A percentile compares a stretch with the other conserved stretches of the same genome.
phyloP scores from a whole-genome alignment of 2,329 filamentous ascomycete species.

The Sclerotinia trifoliorum region DNA sequence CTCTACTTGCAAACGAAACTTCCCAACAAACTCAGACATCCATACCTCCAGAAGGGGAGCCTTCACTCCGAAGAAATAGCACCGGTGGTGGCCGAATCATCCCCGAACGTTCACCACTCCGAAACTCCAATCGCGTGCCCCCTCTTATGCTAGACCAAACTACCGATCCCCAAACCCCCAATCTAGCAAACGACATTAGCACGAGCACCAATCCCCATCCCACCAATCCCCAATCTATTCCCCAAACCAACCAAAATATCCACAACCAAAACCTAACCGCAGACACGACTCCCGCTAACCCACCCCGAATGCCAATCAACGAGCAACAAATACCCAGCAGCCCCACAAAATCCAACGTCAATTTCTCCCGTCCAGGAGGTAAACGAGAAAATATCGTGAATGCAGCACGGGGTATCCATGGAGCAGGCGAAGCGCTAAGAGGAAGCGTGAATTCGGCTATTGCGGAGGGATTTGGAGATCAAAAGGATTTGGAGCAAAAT shows the following conservation, averaged over 20 bases:
- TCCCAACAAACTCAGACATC: not conserved
- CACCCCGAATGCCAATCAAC: conserved; percentile 7
- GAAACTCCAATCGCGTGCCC: conserved; percentile 18
- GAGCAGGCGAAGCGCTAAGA: conserved; percentile 18
- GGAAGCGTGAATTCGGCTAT: conserved; percentile 18
- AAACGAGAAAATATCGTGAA: conserved; percentile 4
- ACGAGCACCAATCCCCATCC: not conserved
- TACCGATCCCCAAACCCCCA: not conserved
- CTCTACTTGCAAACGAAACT: not conserved
- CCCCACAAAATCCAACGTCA: not conserved
- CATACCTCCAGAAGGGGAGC: not conserved
- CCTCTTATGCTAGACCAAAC: conserved; percentile 11
- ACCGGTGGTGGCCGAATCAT: conserved; percentile 19
- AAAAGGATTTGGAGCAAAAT: conserved; percentile 12
- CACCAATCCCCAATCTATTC: not conserved
- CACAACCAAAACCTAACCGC: not conserved
- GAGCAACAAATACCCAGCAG: not conserved
- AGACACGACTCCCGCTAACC: not conserved
- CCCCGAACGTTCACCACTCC: conserved; percentile 19
- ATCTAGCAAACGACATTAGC: not conserved
- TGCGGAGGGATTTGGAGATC: conserved; percentile 18
- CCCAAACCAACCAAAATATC: not conserved
- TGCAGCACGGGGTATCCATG: conserved; percentile 20
- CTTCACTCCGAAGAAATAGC: conserved; percentile 5
- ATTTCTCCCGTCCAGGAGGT: conserved; percentile 19